A percentile compares a stretch with the other conserved stretches of the same genome.
Conservation (phyloP, 805 yeast species). For the Hanseniaspora lachancei region DNA sequence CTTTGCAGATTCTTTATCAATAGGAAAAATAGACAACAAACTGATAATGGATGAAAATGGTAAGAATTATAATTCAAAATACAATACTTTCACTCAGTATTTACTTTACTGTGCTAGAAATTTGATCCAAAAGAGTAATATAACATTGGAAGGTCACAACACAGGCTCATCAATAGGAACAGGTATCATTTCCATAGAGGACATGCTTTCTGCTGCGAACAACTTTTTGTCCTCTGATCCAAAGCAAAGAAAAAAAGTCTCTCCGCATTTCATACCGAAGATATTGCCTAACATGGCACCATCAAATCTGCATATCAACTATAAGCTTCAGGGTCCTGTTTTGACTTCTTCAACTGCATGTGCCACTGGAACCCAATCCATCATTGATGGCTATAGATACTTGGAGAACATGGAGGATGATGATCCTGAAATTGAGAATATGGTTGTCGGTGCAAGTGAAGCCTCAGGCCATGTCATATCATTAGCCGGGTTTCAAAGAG, state of each 20-base stretch:
- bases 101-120: neutral
- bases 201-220: neutral
- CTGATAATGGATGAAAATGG: neutral
- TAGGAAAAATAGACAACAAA: neutral
- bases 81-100: slow-evolving; percentile 6
- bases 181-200: slow-evolving; percentile 9
- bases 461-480: slow-evolving; percentile 76
- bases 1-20: neutral
- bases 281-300: slow-evolving; percentile 86
- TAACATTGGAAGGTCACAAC: neutral
- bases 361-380: slow-evolving; percentile 87
- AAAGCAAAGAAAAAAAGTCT: slow-evolving; percentile 39
- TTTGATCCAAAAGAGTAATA: neutral
- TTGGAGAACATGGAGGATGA: slow-evolving; percentile 27
- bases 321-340: slow-evolving; percentile 69
- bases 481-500: slow-evolving; percentile 81
- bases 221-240: neutral
- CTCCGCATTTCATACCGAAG: slow-evolving; percentile 78
- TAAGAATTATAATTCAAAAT: neutral
- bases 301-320: slow-evolving; percentile 72
- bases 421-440: slow-evolving; percentile 66
- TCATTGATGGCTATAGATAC: slow-evolving; percentile 83
- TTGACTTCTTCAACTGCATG: slow-evolving; percentile 90
- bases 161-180: slow-evolving; percentile 11
- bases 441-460: slow-evolving; percentile 93